phyloP scores from a whole-genome alignment of 2,329 filamentous ascomycete genomes.

The Alternaria panax region DNA sequence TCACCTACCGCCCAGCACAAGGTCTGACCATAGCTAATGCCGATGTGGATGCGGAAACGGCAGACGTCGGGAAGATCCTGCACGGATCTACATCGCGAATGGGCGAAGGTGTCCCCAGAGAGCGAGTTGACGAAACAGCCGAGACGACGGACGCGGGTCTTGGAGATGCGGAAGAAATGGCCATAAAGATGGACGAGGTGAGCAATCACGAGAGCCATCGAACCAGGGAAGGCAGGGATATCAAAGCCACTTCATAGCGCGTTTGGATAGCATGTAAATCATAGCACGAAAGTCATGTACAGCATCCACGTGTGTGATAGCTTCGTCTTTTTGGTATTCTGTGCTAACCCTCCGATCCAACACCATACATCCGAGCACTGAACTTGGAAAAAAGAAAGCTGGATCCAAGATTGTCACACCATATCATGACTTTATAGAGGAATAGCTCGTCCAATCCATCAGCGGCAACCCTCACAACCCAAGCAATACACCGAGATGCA shows the following conservation, averaged over 20 bases:
- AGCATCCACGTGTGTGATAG: not conserved
- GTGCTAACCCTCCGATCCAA: not conserved
- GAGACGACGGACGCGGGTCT: slow-evolving; percentile 7
- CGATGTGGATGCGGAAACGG: slow-evolving; percentile 15
- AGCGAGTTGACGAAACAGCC: slow-evolving; percentile 3
- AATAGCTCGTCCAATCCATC: not conserved
- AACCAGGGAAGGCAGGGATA: slow-evolving; percentile 29
- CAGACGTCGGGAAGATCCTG: not conserved
- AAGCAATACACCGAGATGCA: not conserved
- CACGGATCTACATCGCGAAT: slow-evolving; percentile 3
- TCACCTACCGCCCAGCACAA: slow-evolving; percentile 62
- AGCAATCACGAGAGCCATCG: slow-evolving; percentile 33
- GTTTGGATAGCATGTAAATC: slow-evolving; percentile 4
- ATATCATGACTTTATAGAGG: not conserved
- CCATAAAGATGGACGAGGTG: slow-evolving; percentile 34
- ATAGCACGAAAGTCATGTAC: slow-evolving; percentile 4
- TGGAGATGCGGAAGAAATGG: slow-evolving; percentile 27
- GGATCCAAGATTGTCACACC: not conserved
- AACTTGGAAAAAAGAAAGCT: not conserved
- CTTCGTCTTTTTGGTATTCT: not conserved
- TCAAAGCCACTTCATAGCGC: slow-evolving; percentile 27
- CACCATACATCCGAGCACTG: not conserved
- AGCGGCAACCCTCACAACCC: not conserved
- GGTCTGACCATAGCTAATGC: slow-evolving; percentile 29
- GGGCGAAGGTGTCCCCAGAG: slow-evolving; percentile 1